Conservation (phyloP, 2,329 filamentous ascomycete genomes). For the Elsinoe necatrix region DNA sequence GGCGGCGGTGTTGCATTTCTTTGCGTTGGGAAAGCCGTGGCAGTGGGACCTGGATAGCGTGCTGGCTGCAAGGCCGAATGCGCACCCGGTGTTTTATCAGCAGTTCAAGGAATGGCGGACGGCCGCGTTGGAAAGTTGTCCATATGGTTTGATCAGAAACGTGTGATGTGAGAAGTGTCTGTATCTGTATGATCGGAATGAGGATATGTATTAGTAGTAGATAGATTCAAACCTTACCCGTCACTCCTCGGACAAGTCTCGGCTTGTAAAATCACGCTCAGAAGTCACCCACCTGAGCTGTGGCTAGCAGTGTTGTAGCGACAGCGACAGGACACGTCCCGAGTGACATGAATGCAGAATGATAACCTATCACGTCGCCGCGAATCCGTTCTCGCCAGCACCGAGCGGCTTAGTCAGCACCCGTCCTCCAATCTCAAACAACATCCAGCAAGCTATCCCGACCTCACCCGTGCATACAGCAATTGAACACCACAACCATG, state of each 20-base stretch:
- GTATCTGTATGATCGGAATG: background rate
- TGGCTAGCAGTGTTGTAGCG: too few species aligned
- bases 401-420: slow-evolving; percentile 1
- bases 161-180: background rate
- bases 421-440: slow-evolving; percentile 1
- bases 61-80: slow-evolving; percentile 18
- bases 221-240: background rate
- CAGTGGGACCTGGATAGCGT: slow-evolving; percentile 16
- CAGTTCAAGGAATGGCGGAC: slow-evolving; percentile 24
- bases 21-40: slow-evolving; percentile 26
- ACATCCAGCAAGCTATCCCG: slow-evolving; percentile 6
- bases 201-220: background rate
- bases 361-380: background rate
- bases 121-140: slow-evolving; percentile 19
- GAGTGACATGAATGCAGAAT: background rate
- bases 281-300: too few species aligned
- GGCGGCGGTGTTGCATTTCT: slow-evolving; percentile 25
- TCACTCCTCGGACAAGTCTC: background rate
- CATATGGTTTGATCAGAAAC: background rate
- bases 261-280: too few species aligned
- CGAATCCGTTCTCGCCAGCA: background rate
- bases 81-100: slow-evolving; percentile 23
- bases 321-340: too few species aligned
- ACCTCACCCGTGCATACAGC: slow-evolving; percentile 12
- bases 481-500: slow-evolving; percentile 23